Base-by-base conservation (phyloP, 2,329 filamentous ascomycete species). In the Paecilomyces dactylethromorphus region DNA sequence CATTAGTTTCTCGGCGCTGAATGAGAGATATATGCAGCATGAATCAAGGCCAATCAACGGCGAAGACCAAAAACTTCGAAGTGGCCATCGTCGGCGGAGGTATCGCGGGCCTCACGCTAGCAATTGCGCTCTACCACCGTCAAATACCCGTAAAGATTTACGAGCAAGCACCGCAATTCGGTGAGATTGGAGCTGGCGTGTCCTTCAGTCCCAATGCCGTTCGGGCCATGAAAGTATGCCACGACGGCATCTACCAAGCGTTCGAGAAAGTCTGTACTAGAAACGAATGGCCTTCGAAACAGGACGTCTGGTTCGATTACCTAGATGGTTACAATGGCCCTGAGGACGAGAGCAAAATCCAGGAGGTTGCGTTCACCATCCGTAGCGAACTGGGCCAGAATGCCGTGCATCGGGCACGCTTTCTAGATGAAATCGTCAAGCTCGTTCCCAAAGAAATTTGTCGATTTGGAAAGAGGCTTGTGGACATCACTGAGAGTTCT, bases 161-260 rank as follows among this genome's bases (percentile, higher is more conserved):
- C 64, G 81, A 83, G 66, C 72, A 78, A 54, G 80, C 80, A 1
- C 61, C 71, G 2, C 69, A 72, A 24, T 83, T 83, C 59, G 76
- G 75, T 57, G 80, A 83, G 64, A 80, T 82, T 24, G 81, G 81
- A 12, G 81, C 81, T 0, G 81, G 81, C 21, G 78, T 83, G 0
- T 71, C 75, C 2, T 77, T 83, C 58, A 76, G 75, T 1, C 75
- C 78, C 50, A 82, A 82, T 63, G 76, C 80, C n/a, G 68, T 72
- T 3, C 73, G 76, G 31, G 79, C 81, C 6, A 79, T 83, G 78
- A 70, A 75, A 56, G 64, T 76, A 39, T 76, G 79, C 65, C 73
- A 76, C 31, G 71, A 75, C 1, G 75, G 72, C 32, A 68, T 80
- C 57, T 65, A 68, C 56, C 63, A 69, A 15, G 76, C 74, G 1